Evolutionary conservation across 345 rosid species (phyloP).

Genomic region (Lenwebbia sp.): DNA sequence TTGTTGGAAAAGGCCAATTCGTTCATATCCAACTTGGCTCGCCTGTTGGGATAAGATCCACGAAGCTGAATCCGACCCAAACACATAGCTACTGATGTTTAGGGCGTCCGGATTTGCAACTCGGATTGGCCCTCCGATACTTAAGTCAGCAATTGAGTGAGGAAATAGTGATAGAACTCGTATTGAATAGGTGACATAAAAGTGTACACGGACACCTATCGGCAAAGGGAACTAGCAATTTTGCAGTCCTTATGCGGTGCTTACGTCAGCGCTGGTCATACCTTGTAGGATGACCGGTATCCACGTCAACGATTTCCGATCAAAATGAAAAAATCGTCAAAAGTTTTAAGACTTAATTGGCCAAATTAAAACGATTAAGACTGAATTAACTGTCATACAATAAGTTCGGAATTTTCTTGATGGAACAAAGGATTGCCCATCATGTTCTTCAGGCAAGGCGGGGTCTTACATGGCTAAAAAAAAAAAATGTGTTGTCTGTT

Average conservation of each 20-base stretch:
- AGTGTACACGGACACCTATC: too few species aligned
- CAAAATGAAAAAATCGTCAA: accelerated
- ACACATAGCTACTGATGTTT: not conserved
- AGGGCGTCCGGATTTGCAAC: not conserved
- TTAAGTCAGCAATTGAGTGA: too few species aligned
- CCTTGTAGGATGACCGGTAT: accelerated
- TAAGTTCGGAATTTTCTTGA: not conserved
- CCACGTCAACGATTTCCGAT: accelerated
- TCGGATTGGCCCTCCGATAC: too few species aligned
- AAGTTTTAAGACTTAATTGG: accelerated
- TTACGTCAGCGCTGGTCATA: accelerated
- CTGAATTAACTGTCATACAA: accelerated
- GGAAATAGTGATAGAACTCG: not conserved
- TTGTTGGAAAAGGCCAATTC: not conserved
- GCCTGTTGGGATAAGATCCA: not conserved
- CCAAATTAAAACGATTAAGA: accelerated
- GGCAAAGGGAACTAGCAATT: not conserved
- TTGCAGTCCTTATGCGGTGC: not conserved
- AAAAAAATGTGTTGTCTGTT: not conserved
- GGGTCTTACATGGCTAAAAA: not conserved
- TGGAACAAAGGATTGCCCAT: not conserved
- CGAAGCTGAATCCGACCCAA: not conserved
- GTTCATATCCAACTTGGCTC: not conserved
- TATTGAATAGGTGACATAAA: not conserved
- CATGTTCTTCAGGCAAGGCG: not conserved